phyloP scores from a whole-genome alignment of 1,284 basidiomycete genomes.

The Sporisorium sorghi region DNA sequence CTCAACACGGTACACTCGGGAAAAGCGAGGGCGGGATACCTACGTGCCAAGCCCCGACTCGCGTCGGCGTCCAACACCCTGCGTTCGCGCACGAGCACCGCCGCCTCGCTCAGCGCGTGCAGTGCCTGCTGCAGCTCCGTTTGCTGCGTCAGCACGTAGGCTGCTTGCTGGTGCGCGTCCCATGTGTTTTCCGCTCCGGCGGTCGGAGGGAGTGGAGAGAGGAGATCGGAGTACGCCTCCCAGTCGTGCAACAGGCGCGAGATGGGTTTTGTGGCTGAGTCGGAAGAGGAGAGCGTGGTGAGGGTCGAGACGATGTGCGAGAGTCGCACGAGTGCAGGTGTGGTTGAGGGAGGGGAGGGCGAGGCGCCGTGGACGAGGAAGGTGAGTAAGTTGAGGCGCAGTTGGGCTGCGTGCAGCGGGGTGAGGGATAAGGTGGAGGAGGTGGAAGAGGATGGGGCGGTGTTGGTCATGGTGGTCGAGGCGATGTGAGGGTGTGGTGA shows the following conservation, averaged over 20 bases:
- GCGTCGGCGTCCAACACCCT: conserved; percentile 5
- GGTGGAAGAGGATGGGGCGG: not conserved
- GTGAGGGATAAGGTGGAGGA: not conserved
- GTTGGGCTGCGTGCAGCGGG: not conserved
- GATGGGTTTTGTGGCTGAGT: conserved; percentile 3
- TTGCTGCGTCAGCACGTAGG: conserved; percentile 11
- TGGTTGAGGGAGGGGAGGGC: not conserved
- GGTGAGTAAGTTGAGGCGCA: conserved; percentile 2
- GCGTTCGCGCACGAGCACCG: not conserved
- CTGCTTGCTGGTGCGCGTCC: conserved; percentile 14
- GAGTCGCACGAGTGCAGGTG: not conserved
- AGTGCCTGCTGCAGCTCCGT: not conserved
- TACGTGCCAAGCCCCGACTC: not conserved
- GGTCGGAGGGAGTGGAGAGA: conserved; percentile 9
- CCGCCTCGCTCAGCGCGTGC: not conserved
- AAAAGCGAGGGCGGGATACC: not conserved
- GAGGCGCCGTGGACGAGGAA: conserved; percentile 13
- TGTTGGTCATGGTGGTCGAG: not conserved
- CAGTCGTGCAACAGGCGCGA: conserved; percentile 10
- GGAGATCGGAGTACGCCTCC: conserved; percentile 8
- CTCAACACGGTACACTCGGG: too few species aligned
- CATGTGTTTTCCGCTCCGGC: not conserved
- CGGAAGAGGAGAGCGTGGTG: not conserved
- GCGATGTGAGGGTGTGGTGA: not conserved
- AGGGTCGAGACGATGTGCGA: not conserved